Percentiles rank a stretch among this genome's conserved stretches.
phyloP scores from a whole-genome alignment of 805 yeast species.

The Zygotorulaspora danielsina region DNA sequence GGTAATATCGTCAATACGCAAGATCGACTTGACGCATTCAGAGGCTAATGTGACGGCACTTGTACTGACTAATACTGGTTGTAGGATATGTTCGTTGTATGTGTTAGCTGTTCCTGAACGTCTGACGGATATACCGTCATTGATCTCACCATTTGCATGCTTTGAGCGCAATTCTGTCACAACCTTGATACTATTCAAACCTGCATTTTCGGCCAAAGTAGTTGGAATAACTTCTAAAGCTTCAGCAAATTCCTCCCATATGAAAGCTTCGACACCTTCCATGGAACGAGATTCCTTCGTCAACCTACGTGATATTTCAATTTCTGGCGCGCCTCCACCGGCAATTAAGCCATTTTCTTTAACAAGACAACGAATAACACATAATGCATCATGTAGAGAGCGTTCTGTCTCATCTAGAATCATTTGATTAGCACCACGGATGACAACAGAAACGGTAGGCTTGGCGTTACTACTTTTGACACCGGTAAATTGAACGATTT shows the following conservation, averaged over 20 bases:
- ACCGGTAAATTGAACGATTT: constrained; percentile 82
- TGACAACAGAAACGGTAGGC: constrained; percentile 78
- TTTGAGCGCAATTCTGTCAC: constrained; percentile 88
- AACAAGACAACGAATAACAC: constrained; percentile 88
- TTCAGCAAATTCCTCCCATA: constrained; percentile 86
- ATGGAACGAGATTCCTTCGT: constrained; percentile 65
- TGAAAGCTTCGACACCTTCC: constrained; percentile 84
- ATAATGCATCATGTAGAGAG: constrained; percentile 93
- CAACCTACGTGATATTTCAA: constrained; percentile 75
- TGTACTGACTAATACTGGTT: constrained; percentile 91
- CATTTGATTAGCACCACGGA: constrained; percentile 91
- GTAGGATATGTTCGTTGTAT: constrained; percentile 88
- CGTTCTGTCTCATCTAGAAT: constrained; percentile 95
- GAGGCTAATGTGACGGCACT: constrained; percentile 93
- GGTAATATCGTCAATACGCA: constrained; percentile 95
- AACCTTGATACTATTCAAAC: constrained; percentile 83
- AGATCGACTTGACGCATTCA: constrained; percentile 91
- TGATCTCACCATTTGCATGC: constrained; percentile 84
- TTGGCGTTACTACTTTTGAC: constrained; percentile 43
- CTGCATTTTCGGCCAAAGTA: constrained; percentile 93
- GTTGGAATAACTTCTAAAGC: constrained; percentile 92
- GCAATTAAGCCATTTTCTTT: constrained; percentile 88
- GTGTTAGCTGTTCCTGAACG: constrained; percentile 91
- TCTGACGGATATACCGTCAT: constrained; percentile 95
- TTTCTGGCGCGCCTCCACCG: constrained; percentile 98